Evolutionary conservation across 2,329 filamentous ascomycete species (phyloP).

Genomic region (Calonectria leucothoes): DNA sequence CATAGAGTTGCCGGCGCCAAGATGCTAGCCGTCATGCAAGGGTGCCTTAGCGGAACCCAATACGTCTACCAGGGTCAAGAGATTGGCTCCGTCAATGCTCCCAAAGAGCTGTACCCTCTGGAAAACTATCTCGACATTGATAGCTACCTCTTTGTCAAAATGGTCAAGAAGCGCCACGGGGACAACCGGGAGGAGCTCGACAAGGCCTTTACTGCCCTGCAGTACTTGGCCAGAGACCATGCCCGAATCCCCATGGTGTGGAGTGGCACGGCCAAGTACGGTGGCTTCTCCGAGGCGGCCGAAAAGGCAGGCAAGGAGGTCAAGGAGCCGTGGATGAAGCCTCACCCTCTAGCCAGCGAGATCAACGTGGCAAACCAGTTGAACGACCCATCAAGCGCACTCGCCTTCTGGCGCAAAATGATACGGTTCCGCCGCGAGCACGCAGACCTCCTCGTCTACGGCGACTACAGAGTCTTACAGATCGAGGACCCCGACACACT

Average conservation of each 20-base stretch:
- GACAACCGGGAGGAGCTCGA: conserved; percentile 50
- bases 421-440: conserved; percentile 45
- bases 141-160: conserved; percentile 56
- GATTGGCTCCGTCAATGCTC: conserved; percentile 72
- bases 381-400: conserved; percentile 49
- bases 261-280: conserved; percentile 53
- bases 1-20: conserved; percentile 64
- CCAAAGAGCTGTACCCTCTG: conserved; percentile 66
- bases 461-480: conserved; percentile 45
- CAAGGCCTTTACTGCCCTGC: conserved; percentile 46
- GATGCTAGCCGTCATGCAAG: conserved; percentile 67
- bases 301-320: conserved; percentile 43
- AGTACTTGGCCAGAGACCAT: conserved; percentile 66
- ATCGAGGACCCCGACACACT: conserved; percentile 40
- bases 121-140: conserved; percentile 64
- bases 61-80: conserved; percentile 78
- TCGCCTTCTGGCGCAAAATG: conserved; percentile 48
- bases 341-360: conserved; percentile 44
- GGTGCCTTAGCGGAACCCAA: conserved; percentile 67
- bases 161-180: conserved; percentile 43
- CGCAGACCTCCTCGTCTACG: conserved; percentile 48
- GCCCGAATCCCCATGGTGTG: conserved; percentile 76
- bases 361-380: conserved; percentile 70
- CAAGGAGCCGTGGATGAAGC: conserved; percentile 50
- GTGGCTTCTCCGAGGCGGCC: conserved; percentile 51